phyloP scores from a whole-genome alignment of 1,284 basidiomycete species.

The Apiotrichum domesticum region DNA sequence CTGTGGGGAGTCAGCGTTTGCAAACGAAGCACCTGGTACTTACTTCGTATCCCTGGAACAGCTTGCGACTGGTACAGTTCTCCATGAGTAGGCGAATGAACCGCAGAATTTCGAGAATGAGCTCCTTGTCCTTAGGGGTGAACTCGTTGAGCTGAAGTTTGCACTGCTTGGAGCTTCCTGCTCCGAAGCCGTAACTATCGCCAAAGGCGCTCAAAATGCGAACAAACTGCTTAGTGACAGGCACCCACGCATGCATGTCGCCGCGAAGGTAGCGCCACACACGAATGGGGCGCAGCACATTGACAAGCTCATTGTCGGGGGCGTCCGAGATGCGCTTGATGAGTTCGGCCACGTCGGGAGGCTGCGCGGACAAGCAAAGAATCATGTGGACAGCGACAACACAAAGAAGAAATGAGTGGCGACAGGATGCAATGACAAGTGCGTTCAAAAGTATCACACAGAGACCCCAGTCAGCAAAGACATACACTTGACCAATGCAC shows the following conservation, averaged over 20 bases:
- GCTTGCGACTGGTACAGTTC: slow-evolving; percentile 96
- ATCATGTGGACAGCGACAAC: neutral
- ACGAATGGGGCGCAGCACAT: slow-evolving; percentile 20
- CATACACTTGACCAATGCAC: too few relatives aligned
- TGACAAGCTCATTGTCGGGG: slow-evolving; percentile 25
- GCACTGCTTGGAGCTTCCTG: slow-evolving; percentile 5
- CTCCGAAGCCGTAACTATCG: slow-evolving; percentile 58
- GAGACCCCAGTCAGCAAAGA: too few relatives aligned
- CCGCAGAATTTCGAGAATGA: slow-evolving; percentile 73
- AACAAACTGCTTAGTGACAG: slow-evolving; percentile 93
- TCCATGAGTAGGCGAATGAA: slow-evolving; percentile 88
- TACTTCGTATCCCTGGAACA: slow-evolving; percentile 95
- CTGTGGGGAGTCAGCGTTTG: neutral
- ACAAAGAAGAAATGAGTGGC: too few relatives aligned
- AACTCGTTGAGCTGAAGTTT: slow-evolving; percentile 71
- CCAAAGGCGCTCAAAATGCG: slow-evolving; percentile 75
- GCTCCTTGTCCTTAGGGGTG: slow-evolving; percentile 66
- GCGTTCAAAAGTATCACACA: too few relatives aligned
- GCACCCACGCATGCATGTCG: slow-evolving; percentile 94
- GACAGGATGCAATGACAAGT: too few relatives aligned
- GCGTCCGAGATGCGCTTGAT: slow-evolving; percentile 27
- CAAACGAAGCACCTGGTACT: slow-evolving; percentile 6
- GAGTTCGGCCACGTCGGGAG: slow-evolving; percentile 31
- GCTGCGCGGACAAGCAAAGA: slow-evolving; percentile 14
- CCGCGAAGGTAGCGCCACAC: slow-evolving; percentile 92